Base-by-base conservation (phyloP, 2,329 filamentous ascomycete species). In the Microdochium bolleyi region DNA sequence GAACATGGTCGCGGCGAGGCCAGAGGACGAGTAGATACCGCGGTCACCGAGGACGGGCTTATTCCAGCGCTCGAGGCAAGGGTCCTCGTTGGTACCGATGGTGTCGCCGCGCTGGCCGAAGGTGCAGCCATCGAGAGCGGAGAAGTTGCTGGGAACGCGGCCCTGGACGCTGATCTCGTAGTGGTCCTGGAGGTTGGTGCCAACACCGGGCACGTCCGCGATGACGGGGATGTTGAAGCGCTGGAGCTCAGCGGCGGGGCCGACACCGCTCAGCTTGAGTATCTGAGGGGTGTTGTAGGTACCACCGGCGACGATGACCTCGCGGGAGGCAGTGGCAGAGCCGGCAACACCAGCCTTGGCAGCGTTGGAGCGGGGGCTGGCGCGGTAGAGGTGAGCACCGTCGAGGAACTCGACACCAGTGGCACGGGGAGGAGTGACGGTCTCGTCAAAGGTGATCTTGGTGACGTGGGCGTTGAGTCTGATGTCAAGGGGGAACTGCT, bases 121-220 rank as follows among this genome's bases (percentile, higher is more conserved):
- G 2, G 67, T 70, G 57, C 70, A 72, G 30, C 64, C 64, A 3
- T 65, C 56, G 27, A 68, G 64, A 34, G 67, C 58, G 8, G 61
- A 61, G 58, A 72, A 74, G 53, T 70, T 64, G 38, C 62, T 69
- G 2, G 65, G 68, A 4, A 62, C 54, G n/a, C 75, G 68, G 32
- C 71, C 76, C 34, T 74, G 64, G 24, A 78, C 65, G 16, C 67
- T 65, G 49, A 76, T 71, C 61, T 66, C 78, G 61, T 78, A 76
- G 48, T 76, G 76, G 60, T 85, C 79, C 62, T 80, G 73, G 8
- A 84, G 67, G 64, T 83, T 83, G 16, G 67, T 73, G 44, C 81
- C 81, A 11, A 84, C 80, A 50, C 79, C 81, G 0, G 79, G 79
- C 0, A 79, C 68, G 59, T 83, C 73, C 1, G 67, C 62, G 32